Base-by-base conservation (phyloP, 805 yeast species). In the Wickerhamomyces bovis region DNA sequence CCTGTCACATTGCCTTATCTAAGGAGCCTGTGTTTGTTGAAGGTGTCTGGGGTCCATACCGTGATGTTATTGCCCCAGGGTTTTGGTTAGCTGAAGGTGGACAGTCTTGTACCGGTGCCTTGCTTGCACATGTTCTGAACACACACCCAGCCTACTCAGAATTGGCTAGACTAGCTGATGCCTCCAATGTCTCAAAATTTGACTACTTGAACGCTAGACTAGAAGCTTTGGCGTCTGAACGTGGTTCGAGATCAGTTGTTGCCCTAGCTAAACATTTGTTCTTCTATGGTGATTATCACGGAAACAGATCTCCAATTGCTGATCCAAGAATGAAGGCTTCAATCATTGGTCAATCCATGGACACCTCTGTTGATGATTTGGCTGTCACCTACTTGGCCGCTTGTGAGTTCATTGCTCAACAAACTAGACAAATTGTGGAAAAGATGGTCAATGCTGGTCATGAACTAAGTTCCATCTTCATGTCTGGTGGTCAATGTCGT, bases 41-140 rank as follows among this genome's bases (percentile, higher is more conserved):
- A 39, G 99, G 99, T 50, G 97, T 94, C 30, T 94, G 99, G 99
- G 99, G 99, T 13, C 99, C 99, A 2, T 94, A 94, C 68, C 77
- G 89, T 59, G 96, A 90, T 65, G 96, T 88, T 6, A 76, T 92
- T 72, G 85, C 95, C n/a, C 84, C 85, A 25, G 89, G 82, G 6
- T 83, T 73, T 60, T 94, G 98, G 98, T 74, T 90, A 53, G 96
- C 98, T 13, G 99, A 94, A 68, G 99, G 99, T 62, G 99, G 99
- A n/a, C 99, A 94, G 66, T 84, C 95, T 15, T 86, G 96, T 63
- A 94, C 99, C 2, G 99, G 99, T 56, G 97, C 95, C 26, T 75
- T 94, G 36, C 74, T 94, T 53, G 92, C 94, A 2, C 95, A 88
- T 65, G 92, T 92, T 15, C 67, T 94, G 51, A 75, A 87, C 12